Percentiles rank a stretch among this genome's conserved stretches.
These are phyloP conservation scores for Trapa bicornis DNA, from an alignment of 345 rosid genomes.

Conservation along the genomic window DNA sequence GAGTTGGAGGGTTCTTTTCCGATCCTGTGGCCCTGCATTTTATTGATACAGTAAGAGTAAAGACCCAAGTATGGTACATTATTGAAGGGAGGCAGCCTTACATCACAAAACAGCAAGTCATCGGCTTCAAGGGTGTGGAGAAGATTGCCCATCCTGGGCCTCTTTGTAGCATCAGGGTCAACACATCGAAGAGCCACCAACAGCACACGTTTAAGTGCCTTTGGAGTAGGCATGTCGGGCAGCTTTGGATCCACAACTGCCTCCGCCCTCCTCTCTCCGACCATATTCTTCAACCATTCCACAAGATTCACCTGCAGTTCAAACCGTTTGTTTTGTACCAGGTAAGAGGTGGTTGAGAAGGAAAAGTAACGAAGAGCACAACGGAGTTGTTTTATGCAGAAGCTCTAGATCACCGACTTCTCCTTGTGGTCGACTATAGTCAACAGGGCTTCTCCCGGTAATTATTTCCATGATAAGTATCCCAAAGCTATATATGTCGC, in stretches of 20 bases:
- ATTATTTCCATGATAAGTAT: conserved; percentile 86
- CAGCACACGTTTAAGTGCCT: conserved; percentile 74
- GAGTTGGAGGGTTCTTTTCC: conserved; percentile 28
- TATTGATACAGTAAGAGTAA: neutral
- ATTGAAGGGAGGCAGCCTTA: conserved; percentile 11
- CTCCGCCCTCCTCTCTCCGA: conserved; percentile 75
- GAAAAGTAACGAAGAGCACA: neutral
- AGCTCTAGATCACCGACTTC: conserved; percentile 39
- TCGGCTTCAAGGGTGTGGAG: conserved; percentile 98
- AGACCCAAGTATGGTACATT: neutral
- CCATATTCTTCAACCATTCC: conserved; percentile 86
- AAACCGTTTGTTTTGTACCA: conserved; percentile 9
- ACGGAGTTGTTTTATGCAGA: neutral
- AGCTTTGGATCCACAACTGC: conserved; percentile 85
- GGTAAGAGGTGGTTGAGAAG: conserved; percentile 2
- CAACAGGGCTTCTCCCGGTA: conserved; percentile 83
- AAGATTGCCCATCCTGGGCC: conserved; percentile 94
- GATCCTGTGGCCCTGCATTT: neutral
- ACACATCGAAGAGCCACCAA: conserved; percentile 86
- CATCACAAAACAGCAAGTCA: conserved; percentile 67
- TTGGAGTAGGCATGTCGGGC: conserved; percentile 70
- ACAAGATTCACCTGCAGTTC: conserved; percentile 72
- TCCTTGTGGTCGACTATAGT: conserved; percentile 73
- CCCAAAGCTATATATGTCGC: conserved; percentile 90
- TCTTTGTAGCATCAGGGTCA: conserved; percentile 87